Base-by-base conservation (phyloP, 169 alveolate genomes). In the Plasmodium inui region DNA sequence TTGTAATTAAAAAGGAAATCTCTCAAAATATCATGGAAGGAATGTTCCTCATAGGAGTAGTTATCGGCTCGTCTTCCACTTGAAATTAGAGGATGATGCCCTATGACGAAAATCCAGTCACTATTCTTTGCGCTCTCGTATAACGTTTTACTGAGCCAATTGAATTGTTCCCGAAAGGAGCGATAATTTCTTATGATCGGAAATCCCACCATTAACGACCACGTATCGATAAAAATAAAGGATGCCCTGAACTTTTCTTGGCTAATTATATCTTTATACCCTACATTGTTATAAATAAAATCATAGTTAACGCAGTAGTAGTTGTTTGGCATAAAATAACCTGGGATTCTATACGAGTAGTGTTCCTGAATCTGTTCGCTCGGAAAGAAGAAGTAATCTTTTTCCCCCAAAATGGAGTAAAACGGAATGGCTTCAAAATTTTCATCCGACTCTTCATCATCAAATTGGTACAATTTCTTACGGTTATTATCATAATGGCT, bases 361-460 rank as follows among this genome's bases (percentile, higher is more conserved):
- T 89, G 94, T 89, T 89, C 94, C 82, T 89, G 94, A 32, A 89
- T 89, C 67, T 89, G 94, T 81, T 89, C 94, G 32, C 94, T 89
- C 2, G 94, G 94, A 81, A 89, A 89, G 74, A 26, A 41, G 28
- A 89, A 81, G 73, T 89, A 89, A 73, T 89, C 94, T 81, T 81
- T 89, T 61, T 89, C 94, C 22, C 94, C 94, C 17, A 89, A 89
- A 67, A 89, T 79, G 8, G 94, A 89, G 53, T 79, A 89, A 89
- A 89, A 89, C 19, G 94, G 94, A 57, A 89, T 89, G 10, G 90
- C 28, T 30, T 86, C 93, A 55, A 28, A 1, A 53, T 83, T 34
- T 6, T 86, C 81, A 12, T 79, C 73, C 41, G 44, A 79, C 28
- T 61, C 71, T 44, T 89, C 90, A 17, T 89, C 74, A 84, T 73